Conservation (phyloP, 2,329 filamentous ascomycete species). For the Penicillium janthinellum region DNA sequence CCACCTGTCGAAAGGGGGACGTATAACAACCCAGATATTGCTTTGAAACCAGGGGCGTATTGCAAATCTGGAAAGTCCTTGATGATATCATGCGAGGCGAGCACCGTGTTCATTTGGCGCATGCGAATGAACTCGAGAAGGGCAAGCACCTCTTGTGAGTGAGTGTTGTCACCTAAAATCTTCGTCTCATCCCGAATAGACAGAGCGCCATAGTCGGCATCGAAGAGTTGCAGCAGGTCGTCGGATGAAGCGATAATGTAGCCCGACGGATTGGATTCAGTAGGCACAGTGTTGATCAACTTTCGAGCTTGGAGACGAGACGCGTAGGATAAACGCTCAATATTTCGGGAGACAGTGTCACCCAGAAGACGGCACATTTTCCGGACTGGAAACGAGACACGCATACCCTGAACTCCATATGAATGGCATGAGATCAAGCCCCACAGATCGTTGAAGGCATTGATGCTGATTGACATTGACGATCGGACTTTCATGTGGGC, state of each 20-base stretch:
- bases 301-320: constrained; percentile 83
- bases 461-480: constrained; percentile 93
- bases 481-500: constrained; percentile 88
- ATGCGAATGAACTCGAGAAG: constrained; percentile 83
- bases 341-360: constrained; percentile 82
- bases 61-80: constrained; percentile 78
- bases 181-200: constrained; percentile 90
- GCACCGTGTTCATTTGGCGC: constrained; percentile 71
- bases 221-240: constrained; percentile 78
- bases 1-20: constrained; percentile 78
- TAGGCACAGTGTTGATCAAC: constrained; percentile 83
- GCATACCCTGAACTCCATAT: constrained; percentile 78
- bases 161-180: constrained; percentile 71
- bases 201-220: constrained; percentile 82
- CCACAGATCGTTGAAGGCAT: constrained; percentile 83
- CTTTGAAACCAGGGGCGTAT: constrained; percentile 76
- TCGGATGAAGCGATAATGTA: constrained; percentile 91
- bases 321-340: constrained; percentile 83
- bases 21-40: constrained; percentile 76
- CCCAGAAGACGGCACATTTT: constrained; percentile 90
- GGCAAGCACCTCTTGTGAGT: constrained; percentile 79
- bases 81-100: constrained; percentile 74
- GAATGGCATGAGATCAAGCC: constrained; percentile 84
- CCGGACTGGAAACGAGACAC: constrained; percentile 86
- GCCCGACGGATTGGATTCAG: constrained; percentile 78